Evolutionary conservation across 768 basidiomycete species (phyloP).

Genomic region (Harrya chromipes): DNA sequence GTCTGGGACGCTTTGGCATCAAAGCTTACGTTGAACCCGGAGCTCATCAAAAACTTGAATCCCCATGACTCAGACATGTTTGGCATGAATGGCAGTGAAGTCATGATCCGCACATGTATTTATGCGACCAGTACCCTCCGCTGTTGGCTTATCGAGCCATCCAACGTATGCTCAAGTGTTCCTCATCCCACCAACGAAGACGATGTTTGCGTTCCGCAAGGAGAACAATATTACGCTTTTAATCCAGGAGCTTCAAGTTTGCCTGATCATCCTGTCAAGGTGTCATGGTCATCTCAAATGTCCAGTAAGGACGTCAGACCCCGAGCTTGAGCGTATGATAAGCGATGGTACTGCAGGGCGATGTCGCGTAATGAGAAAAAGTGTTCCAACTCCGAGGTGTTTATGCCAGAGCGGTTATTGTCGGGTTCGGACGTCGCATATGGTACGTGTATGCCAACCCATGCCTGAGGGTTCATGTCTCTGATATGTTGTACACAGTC

Average conservation of each 20-base stretch:
- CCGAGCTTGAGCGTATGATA: neutral
- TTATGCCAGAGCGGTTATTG: constrained; percentile 40
- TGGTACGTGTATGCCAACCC: too few relatives aligned
- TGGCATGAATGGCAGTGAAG: too few relatives aligned
- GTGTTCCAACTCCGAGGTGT: constrained; percentile 33
- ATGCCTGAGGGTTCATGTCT: too few relatives aligned
- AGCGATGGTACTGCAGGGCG: constrained; percentile 28
- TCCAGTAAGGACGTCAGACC: constrained; percentile 3
- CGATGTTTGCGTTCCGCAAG: constrained; percentile 34
- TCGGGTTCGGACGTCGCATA: constrained; percentile 22
- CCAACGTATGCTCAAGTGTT: constrained; percentile 29
- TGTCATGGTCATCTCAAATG: constrained; percentile 6
- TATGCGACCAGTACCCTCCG: too few relatives aligned
- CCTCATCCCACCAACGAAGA: constrained; percentile 39
- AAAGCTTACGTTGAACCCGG: too few relatives aligned
- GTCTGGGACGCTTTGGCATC: too few relatives aligned
- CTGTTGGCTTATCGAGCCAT: too few relatives aligned
- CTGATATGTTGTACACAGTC: neutral
- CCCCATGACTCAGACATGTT: too few relatives aligned
- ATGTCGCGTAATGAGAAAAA: constrained; percentile 37
- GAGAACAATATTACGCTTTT: neutral
- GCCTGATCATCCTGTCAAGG: constrained; percentile 1
- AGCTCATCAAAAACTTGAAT: too few relatives aligned
- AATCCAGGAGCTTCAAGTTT: neutral
- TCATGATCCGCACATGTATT: too few relatives aligned